Evolutionary conservation across 1,284 basidiomycete species (phyloP), one percentile per base, ranked within the genome.

Genomic region (Rhodotorula sp.): DNA sequence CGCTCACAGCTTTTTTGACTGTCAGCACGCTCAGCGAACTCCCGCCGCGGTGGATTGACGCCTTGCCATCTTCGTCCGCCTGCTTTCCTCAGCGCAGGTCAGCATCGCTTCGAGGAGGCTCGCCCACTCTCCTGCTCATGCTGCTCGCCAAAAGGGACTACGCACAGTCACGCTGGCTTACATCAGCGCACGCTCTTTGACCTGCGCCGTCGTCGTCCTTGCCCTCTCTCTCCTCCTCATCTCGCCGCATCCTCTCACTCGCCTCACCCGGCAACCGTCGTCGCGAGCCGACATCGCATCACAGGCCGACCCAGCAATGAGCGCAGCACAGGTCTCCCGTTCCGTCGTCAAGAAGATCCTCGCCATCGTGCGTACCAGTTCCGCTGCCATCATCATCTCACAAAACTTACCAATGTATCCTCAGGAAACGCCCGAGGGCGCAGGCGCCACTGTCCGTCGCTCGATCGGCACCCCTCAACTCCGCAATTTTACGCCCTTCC

Each of bases 401-500:
- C 34, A 18, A 15, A 8, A n/a, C 61, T 46, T 18, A 34, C 44
- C 16, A 16, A 30, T n/a, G 37, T 28, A 15, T 11, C 22, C n/a
- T 44, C 57, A 65, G 63, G 68, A 96, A 80, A 89, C 88, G 5
- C 82, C 87, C 24, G 95, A 98, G 84, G 93, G 94, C n/a, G 89
- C 83, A 7, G 93, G 92, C 16, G 93, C 90, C 10, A 83, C 84
- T 56, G 94, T 98, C n/a, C 86, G 93, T 68, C 85, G 95, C 56
- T 91, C 89, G 37, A 96, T 98, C 75, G 94, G 94, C 18, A 86
- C 87, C 4, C 1, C 83, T 83, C 78, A 83, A 56, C 83, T 98
- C 30, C 84, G 87, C 65, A 96, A 94, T 79, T 82, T 96, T 57
- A 89, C 89, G 0, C 94, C 94, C 0, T 97, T 97, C 83, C 83